phyloP scores from a whole-genome alignment of 768 basidiomycete species.

The Glaciozyma martinii region DNA sequence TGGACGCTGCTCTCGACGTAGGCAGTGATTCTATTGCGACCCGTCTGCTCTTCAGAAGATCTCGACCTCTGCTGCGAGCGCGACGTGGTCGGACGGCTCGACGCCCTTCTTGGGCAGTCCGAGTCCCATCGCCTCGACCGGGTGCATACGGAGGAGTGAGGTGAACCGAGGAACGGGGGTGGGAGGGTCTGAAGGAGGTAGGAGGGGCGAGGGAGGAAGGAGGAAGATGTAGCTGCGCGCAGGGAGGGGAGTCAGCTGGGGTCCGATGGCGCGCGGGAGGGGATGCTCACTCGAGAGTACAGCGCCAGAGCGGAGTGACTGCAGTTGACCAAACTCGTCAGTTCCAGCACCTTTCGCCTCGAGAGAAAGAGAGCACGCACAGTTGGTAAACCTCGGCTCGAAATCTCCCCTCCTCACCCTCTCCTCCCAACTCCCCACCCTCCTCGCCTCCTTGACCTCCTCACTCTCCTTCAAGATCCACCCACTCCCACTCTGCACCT shows the following conservation, averaged over 20 bases:
- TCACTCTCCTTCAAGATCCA: slow-evolving; percentile 3
- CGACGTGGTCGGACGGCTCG: slow-evolving; percentile 80
- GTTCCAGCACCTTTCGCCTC: slow-evolving; percentile 56
- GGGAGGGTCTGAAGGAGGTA: slow-evolving; percentile 23
- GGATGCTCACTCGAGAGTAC: slow-evolving; percentile 18
- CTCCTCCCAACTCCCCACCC: slow-evolving; percentile 35
- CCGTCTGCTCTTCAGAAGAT: neutral
- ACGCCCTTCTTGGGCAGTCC: slow-evolving; percentile 73
- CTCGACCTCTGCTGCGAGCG: slow-evolving; percentile 58
- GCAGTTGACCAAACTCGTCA: slow-evolving; percentile 57
- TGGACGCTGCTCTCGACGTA: too few relatives aligned
- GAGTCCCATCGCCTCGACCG: slow-evolving; percentile 50
- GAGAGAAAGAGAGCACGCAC: neutral
- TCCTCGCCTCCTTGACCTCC: slow-evolving; percentile 58
- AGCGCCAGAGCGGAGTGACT: slow-evolving; percentile 28
- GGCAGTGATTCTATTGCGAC: too few relatives aligned
- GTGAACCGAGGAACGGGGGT: slow-evolving; percentile 40
- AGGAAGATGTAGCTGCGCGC: slow-evolving; percentile 81
- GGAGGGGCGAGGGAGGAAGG: slow-evolving; percentile 32
- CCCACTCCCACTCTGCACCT: slow-evolving; percentile 36
- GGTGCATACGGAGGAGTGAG: slow-evolving; percentile 57
- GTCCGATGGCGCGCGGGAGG: neutral
- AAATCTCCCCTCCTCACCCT: slow-evolving; percentile 23
- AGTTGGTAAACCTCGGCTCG: slow-evolving; percentile 28
- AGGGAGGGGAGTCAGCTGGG: slow-evolving; percentile 1